These are phyloP conservation scores for Saitozyma podzolica DNA, from an alignment of 768 basidiomycete genomes.

Conservation along the genomic window DNA sequence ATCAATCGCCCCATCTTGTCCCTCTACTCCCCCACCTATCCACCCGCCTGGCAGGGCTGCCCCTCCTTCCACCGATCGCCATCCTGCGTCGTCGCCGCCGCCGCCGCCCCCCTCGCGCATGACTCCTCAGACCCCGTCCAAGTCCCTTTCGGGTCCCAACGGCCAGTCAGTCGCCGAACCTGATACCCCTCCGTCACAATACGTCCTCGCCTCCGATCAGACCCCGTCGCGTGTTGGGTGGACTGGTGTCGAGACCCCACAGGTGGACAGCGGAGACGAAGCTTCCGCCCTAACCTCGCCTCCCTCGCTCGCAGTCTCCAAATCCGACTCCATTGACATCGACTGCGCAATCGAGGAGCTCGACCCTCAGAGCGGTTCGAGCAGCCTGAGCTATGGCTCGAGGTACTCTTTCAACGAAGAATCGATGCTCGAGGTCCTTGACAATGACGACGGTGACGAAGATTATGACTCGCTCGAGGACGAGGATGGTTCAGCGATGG, in stretches of 20 bases:
- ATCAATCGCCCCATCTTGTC: no score
- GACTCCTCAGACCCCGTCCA: not conserved
- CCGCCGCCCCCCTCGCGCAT: not conserved
- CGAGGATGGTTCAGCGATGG: conserved; percentile 12
- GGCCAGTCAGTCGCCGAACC: conserved; percentile 1
- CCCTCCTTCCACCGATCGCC: no score
- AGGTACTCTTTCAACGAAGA: conserved; percentile 15
- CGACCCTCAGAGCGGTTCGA: conserved; percentile 6
- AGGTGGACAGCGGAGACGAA: no score
- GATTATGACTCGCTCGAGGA: conserved; percentile 19
- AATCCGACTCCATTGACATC: not conserved
- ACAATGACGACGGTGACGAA: conserved; percentile 21
- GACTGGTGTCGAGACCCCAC: no score
- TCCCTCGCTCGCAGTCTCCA: no score
- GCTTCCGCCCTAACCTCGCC: no score
- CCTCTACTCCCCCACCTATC: no score
- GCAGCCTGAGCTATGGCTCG: conserved; percentile 6
- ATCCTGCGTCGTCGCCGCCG: no score
- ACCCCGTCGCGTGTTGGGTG: conserved; percentile 2
- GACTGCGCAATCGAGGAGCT: conserved; percentile 2
- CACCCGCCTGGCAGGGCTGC: no score
- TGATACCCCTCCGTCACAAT: conserved; percentile 11
- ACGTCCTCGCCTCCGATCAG: conserved; percentile 12
- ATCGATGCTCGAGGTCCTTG: conserved; percentile 16
- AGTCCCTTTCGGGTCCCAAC: not conserved